Conservation (phyloP, 495 filamentous ascomycete species). For the Penicillium silybi region DNA sequence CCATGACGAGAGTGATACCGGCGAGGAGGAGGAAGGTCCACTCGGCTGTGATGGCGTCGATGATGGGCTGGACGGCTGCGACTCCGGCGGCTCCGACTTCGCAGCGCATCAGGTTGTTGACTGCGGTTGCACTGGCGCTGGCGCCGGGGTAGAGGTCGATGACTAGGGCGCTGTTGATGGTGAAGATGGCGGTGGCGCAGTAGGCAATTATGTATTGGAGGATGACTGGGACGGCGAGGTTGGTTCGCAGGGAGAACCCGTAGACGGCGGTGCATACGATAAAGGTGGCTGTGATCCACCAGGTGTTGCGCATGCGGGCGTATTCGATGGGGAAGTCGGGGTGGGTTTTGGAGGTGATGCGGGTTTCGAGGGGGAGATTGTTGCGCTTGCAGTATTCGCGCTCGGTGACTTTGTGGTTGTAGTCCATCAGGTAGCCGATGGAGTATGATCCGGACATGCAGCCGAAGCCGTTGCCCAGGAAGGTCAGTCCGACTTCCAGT, state of each 20-base stretch:
- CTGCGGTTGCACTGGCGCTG: slow-evolving; percentile 64
- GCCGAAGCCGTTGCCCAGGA: slow-evolving; percentile 40
- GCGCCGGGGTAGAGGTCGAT: slow-evolving; percentile 62
- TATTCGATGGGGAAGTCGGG: slow-evolving; percentile 49
- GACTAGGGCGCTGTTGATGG: slow-evolving; percentile 56
- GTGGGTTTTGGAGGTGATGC: slow-evolving; percentile 38
- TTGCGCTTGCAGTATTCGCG: slow-evolving; percentile 34
- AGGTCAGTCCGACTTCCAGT: slow-evolving; percentile 38
- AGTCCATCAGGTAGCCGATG: slow-evolving; percentile 40
- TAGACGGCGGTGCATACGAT: slow-evolving; percentile 29
- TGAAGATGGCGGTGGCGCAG: slow-evolving; percentile 44
- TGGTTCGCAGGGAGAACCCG: slow-evolving; percentile 24
- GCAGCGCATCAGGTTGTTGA: slow-evolving; percentile 68
- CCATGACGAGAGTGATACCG: slow-evolving; percentile 34
- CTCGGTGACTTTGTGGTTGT: slow-evolving; percentile 34
- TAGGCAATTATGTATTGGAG: slow-evolving; percentile 52
- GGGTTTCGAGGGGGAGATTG: slow-evolving; percentile 38
- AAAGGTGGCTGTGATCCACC: slow-evolving; percentile 39
- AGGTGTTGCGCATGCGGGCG: slow-evolving; percentile 43
- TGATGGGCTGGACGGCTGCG: slow-evolving; percentile 59
- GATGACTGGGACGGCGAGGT: slow-evolving; percentile 52
- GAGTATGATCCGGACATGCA: slow-evolving; percentile 36
- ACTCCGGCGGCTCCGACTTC: slow-evolving; percentile 63
- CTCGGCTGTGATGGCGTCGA: slow-evolving; percentile 53
- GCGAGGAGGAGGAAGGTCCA: slow-evolving; percentile 61